These are phyloP conservation scores for Trebouxia sp. DNA, from an alignment of 139 green algal genomes.

Conservation along the genomic window DNA sequence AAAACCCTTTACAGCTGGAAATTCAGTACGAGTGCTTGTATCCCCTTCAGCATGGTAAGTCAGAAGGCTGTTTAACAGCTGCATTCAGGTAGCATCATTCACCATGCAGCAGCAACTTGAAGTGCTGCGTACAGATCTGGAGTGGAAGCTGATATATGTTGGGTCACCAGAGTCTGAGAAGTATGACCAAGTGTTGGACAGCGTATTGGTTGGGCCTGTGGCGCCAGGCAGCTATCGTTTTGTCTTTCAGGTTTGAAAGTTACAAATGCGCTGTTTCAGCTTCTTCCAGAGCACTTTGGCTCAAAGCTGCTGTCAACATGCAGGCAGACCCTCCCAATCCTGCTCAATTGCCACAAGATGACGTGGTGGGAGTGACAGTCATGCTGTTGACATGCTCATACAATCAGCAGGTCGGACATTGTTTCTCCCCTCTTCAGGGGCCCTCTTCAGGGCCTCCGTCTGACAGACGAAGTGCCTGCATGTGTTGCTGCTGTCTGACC, in stretches of 20 bases:
- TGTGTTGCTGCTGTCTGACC: background rate
- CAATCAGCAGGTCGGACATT: conserved; percentile 42
- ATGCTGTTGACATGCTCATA: conserved; percentile 97
- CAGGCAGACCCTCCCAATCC: conserved; percentile 88
- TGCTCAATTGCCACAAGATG: conserved; percentile 71
- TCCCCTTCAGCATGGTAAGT: conserved; percentile 70
- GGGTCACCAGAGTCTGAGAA: conserved; percentile 90
- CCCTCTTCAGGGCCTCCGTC: too few species aligned
- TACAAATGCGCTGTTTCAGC: background rate
- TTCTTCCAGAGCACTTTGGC: background rate
- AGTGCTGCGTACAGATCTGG: conserved; percentile 75
- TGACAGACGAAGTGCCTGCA: too few species aligned
- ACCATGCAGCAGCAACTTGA: background rate
- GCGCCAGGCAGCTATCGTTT: conserved; percentile 88
- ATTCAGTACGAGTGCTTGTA: conserved; percentile 95
- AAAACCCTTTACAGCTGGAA: conserved; percentile 88
- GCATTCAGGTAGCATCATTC: background rate
- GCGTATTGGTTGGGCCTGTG: conserved; percentile 92
- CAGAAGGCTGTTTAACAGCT: background rate
- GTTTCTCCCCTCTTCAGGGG: too few species aligned
- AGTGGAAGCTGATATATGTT: conserved; percentile 97
- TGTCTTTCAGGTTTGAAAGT: conserved; percentile 66
- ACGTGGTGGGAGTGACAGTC: conserved; percentile 93
- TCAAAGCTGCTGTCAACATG: background rate
- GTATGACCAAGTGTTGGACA: conserved; percentile 94